A percentile compares a stretch with the other conserved stretches of the same genome.
These are phyloP conservation scores for Lagenidium giganteum DNA, from an alignment of 352 stramenopile species.

Conservation along the genomic window DNA sequence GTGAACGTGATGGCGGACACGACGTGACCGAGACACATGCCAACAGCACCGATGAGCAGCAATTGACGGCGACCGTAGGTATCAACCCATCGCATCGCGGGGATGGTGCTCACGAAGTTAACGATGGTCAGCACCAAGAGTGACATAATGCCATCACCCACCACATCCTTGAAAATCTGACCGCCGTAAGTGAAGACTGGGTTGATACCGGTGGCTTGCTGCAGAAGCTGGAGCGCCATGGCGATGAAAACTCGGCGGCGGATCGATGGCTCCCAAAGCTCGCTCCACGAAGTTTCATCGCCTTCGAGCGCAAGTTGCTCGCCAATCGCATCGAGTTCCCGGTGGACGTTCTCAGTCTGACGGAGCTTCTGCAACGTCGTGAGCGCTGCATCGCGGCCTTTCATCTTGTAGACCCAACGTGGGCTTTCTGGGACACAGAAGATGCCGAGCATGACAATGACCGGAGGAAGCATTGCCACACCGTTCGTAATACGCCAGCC, in stretches of 20 bases:
- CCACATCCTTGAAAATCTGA: slow-evolving; percentile 32
- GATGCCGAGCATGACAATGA: slow-evolving; percentile 38
- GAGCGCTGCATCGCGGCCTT: slow-evolving; percentile 23
- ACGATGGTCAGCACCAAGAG: slow-evolving; percentile 28
- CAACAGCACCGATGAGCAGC: slow-evolving; percentile 29
- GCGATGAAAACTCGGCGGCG: slow-evolving; percentile 25
- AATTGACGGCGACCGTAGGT: slow-evolving; percentile 26
- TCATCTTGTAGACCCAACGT: slow-evolving; percentile 39
- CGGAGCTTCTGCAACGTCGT: slow-evolving; percentile 22
- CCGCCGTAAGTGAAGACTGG: slow-evolving; percentile 31
- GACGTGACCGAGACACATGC: slow-evolving; percentile 39
- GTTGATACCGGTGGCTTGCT: slow-evolving; percentile 40
- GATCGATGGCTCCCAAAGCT: slow-evolving; percentile 20
- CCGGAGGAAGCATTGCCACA: slow-evolving; percentile 21
- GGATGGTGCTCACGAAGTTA: slow-evolving; percentile 35
- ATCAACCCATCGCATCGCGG: slow-evolving; percentile 35
- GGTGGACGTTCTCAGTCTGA: slow-evolving; percentile 20
- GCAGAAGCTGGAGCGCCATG: slow-evolving; percentile 30
- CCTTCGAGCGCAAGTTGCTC: slow-evolving; percentile 33
- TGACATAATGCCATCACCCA: slow-evolving; percentile 25
- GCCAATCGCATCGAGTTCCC: slow-evolving; percentile 37
- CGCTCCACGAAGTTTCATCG: slow-evolving; percentile 17
- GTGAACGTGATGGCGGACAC: slow-evolving; percentile 31
- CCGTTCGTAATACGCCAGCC: slow-evolving; percentile 32
- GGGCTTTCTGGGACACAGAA: slow-evolving; percentile 45